A percentile compares a stretch with the other conserved stretches of the same genome.
These are phyloP conservation scores for Ceratobasidium sp. DNA, from an alignment of 1,284 basidiomycete species.

Conservation along the genomic window DNA sequence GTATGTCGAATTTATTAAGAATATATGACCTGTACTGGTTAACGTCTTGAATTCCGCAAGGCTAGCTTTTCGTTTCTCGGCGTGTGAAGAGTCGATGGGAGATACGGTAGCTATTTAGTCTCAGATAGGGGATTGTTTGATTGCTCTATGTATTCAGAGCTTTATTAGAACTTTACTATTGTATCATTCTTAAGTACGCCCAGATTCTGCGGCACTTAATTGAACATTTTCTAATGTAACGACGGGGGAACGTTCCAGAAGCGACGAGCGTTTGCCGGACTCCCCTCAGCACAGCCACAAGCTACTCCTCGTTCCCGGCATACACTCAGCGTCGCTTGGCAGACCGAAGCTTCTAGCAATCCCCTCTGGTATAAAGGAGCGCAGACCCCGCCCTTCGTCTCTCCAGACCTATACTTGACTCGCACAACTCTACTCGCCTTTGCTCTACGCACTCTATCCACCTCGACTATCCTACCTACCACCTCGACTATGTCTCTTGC, in stretches of 20 bases:
- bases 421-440: neutral
- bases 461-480: neutral
- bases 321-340: neutral
- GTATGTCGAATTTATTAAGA: too few species aligned
- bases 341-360: slow-evolving; percentile 8
- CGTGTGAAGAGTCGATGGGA: too few species aligned
- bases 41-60: too few species aligned
- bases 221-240: too few species aligned
- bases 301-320: neutral
- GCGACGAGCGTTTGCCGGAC: slow-evolving; percentile 43
- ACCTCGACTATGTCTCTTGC: slow-evolving; percentile 57
- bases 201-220: too few species aligned
- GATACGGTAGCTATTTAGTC: too few species aligned
- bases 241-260: slow-evolving; percentile 32
- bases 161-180: too few species aligned
- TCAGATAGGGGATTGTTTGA: too few species aligned
- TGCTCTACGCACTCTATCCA: neutral
- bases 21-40: too few species aligned
- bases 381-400: neutral
- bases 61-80: too few species aligned
- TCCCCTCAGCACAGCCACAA: slow-evolving; percentile 16
- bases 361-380: neutral
- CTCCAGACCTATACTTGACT: neutral
- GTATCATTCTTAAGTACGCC: too few species aligned
- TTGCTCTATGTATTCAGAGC: too few species aligned